Percentiles rank a stretch among this genome's conserved stretches.
phyloP scores from a whole-genome alignment of 768 basidiomycete genomes.

The Agrocybe pediades region DNA sequence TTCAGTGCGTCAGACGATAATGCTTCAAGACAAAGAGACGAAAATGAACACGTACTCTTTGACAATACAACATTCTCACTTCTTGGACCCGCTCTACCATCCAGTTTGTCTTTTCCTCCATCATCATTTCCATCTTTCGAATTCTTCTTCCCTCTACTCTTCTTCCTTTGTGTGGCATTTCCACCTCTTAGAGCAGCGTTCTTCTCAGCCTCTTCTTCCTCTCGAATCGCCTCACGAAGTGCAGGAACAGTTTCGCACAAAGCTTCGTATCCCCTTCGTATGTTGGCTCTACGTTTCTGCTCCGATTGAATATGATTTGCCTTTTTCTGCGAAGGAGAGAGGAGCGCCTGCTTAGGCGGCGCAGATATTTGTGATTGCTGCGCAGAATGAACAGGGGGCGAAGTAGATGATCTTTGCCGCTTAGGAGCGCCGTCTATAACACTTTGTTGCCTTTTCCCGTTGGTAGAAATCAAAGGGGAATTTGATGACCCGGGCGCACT shows the following conservation, averaged over 20 bases:
- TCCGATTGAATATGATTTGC: slow-evolving; percentile 94
- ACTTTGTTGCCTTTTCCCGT: slow-evolving; percentile 14
- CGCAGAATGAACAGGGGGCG: slow-evolving; percentile 6
- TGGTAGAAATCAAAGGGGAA: slow-evolving; percentile 9
- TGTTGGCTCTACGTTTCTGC: slow-evolving; percentile 92
- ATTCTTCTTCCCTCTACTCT: slow-evolving; percentile 50
- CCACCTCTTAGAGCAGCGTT: slow-evolving; percentile 20
- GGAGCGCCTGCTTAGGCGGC: slow-evolving; percentile 45
- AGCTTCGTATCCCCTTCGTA: slow-evolving; percentile 85
- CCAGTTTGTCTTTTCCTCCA: slow-evolving; percentile 63
- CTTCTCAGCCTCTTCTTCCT: slow-evolving; percentile 62
- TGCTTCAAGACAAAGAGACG: neutral
- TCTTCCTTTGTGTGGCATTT: slow-evolving; percentile 21
- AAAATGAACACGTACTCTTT: slow-evolving; percentile 65
- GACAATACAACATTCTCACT: slow-evolving; percentile 89
- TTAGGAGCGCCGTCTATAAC: slow-evolving; percentile 11
- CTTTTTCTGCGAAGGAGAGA: slow-evolving; percentile 87
- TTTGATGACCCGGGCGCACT: slow-evolving; percentile 20
- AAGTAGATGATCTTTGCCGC: slow-evolving; percentile 10
- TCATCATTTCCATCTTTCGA: slow-evolving; percentile 38
- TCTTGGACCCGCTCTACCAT: slow-evolving; percentile 85
- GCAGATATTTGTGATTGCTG: slow-evolving; percentile 8
- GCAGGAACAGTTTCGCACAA: slow-evolving; percentile 84
- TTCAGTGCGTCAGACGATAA: neutral
- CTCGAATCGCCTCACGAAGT: slow-evolving; percentile 75